Conservation (phyloP, 2,329 filamentous ascomycete genomes). For the Bipolaris oryzae region DNA sequence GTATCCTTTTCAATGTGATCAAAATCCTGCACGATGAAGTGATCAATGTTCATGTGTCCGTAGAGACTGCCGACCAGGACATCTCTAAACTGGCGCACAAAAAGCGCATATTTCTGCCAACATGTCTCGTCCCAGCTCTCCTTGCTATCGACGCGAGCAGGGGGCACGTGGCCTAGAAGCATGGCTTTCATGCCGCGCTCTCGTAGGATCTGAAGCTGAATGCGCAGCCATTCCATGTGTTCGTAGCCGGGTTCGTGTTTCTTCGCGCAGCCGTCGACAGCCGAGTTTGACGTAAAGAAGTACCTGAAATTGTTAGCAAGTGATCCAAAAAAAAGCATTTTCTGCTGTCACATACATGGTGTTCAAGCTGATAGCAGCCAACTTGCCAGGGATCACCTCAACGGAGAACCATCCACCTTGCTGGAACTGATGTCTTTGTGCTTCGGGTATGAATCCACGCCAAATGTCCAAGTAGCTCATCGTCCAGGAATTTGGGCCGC, state of each 20-base stretch:
- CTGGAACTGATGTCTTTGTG: constrained; percentile 87
- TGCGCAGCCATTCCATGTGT: constrained; percentile 93
- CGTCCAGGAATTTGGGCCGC: constrained; percentile 88
- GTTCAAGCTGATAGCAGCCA: constrained; percentile 93
- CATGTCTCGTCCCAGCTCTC: constrained; percentile 93
- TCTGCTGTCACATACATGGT: constrained; percentile 63
- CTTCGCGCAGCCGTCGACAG: constrained; percentile 84
- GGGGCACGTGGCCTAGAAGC: constrained; percentile 90
- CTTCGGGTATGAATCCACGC: constrained; percentile 86
- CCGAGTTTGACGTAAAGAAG: constrained; percentile 91
- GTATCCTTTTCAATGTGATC: constrained; percentile 71
- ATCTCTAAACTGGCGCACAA: constrained; percentile 89
- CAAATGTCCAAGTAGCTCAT: constrained; percentile 78
- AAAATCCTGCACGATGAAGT: constrained; percentile 91
- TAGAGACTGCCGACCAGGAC: constrained; percentile 80
- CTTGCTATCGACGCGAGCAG: constrained; percentile 83
- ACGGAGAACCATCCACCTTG: constrained; percentile 94
- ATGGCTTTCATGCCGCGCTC: constrained; percentile 91
- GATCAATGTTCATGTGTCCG: constrained; percentile 98
- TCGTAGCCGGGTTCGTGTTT: constrained; percentile 86
- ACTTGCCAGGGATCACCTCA: constrained; percentile 83
- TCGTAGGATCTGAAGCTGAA: constrained; percentile 84
- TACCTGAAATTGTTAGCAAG: constrained; percentile 56
- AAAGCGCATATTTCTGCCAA: constrained; percentile 96
- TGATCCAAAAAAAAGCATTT: not conserved